Base-by-base conservation (phyloP, 78 protist genomes). In the Dictyostelium capitatum region DNA sequence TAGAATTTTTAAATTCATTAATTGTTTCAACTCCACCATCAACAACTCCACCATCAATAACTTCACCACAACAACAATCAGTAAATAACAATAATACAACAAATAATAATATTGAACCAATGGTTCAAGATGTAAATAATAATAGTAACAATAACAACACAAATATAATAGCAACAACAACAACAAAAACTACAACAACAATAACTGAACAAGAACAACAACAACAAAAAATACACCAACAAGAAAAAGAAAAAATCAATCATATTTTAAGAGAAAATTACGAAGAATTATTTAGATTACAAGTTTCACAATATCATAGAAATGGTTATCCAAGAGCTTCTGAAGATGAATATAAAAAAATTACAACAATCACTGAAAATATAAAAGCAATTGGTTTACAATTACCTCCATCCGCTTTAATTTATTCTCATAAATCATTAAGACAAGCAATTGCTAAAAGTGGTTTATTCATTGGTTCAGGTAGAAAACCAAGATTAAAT, bases 341-440 rank as follows among this genome's bases (percentile, higher is more conserved):
- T 0, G 92, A 32, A 32, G 41, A 56, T 25, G 92, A 85, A 47
- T 43, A 37, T 3, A 56, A 56, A 47, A 37, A 37, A 5, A 80
- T 80, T n/a, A 25, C 72, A 9, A 32, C 56, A 1, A 8, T 85
- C 1, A 47, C 50, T 20, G 51, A 51, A 30, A 47, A 32, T 56
- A 85, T 85, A 57, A 73, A 80, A 19, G 62, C 48, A 7, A 23
- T 85, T 25, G 92, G 83, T n/a, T 70, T 75, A 20, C 32, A 73
- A 25, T 50, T 85, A 17, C 92, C 92, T 8, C 92, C 92, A 43
- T 85, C 92, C 0, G 75, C 75, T n/a, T 85, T 73, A 6, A 65
- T 85, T 9, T n/a, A 65, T 32, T 85, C 92, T 32, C 59, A 79
- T 25, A 81, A 85, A 47, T n/a, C 92, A 0, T 73, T 85, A 43